These are phyloP conservation scores for Cryphonectria radicalis DNA, from an alignment of 2,329 filamentous ascomycete genomes.

Conservation along the genomic window DNA sequence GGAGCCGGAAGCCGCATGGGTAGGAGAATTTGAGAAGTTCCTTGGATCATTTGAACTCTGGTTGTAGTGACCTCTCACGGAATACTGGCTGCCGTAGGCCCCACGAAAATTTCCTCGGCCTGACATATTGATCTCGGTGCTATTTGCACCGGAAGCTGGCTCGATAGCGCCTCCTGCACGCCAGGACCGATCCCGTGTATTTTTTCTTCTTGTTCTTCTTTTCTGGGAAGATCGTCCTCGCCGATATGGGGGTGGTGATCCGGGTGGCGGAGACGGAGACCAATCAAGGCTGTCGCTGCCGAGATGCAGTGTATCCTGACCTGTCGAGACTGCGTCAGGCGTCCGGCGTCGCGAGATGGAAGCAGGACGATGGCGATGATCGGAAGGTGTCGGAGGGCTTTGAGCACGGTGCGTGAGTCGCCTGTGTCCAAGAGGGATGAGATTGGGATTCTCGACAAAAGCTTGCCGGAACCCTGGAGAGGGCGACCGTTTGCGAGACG, in stretches of 20 bases:
- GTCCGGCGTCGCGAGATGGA: constrained; percentile 20
- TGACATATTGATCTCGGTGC: constrained; percentile 55
- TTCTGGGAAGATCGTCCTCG: constrained; percentile 19
- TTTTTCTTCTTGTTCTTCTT: constrained; percentile 40
- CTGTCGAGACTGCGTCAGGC: constrained; percentile 32
- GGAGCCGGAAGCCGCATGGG: constrained; percentile 46
- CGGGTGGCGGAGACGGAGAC: constrained; percentile 22
- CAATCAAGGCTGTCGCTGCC: constrained; percentile 9
- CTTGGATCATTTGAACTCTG: constrained; percentile 40
- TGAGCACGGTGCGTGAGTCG: constrained; percentile 32
- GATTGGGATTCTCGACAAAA: constrained; percentile 29
- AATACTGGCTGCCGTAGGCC: constrained; percentile 45
- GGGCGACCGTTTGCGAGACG: constrained; percentile 35
- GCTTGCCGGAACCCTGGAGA: constrained; percentile 32
- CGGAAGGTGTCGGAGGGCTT: constrained; percentile 33
- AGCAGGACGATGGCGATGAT: constrained; percentile 32
- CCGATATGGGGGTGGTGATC: constrained; percentile 24
- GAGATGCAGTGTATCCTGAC: constrained; percentile 30
- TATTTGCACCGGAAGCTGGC: constrained; percentile 52
- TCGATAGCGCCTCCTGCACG: constrained; percentile 36
- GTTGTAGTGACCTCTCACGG: constrained; percentile 43
- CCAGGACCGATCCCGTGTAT: constrained; percentile 35
- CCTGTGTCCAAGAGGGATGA: constrained; percentile 29
- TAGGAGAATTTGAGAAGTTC: constrained; percentile 45
- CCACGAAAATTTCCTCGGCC: constrained; percentile 49